Evolutionary conservation across 176 grass and related monocot genomes (phyloP), one percentile per base, ranked within the genome.

Genomic region (Avena sativa): DNA sequence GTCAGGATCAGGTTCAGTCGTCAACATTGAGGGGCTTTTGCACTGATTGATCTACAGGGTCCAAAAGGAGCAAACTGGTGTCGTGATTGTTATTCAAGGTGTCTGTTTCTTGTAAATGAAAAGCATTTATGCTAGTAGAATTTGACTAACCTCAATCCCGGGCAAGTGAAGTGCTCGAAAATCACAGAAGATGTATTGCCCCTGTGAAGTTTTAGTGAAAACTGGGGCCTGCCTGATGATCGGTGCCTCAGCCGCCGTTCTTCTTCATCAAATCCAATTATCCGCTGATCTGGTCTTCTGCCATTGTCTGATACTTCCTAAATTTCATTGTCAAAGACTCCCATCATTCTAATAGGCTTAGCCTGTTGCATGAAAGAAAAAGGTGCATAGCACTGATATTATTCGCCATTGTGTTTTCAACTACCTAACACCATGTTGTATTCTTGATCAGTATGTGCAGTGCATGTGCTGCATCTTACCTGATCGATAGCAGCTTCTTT

Each of bases 191-290:
- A 96, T 94, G 65, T 99, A 99, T 79, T 79, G 69, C 28, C 97
- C 94, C 46, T 93, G 84, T 5, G 92, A 94, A 99, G 91, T 89
- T 94, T 93, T 36, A 99, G 75, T 71, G 90, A 90, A 89, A 85
- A 2, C 28, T 89, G 89, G 38, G 89, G 79, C 59, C 60, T 89
- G 58, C 82, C 83, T 79, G 83, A 79, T 57, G 89, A 87, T 44
- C 85, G 74, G 79, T 87, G 94, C 86, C 79, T 91, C 74, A 99
- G 66, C 46, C 97, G 49, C 12, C 83, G 68, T 87, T 99, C 97
- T 92, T 99, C 97, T 79, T 96, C 97, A 64, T 91, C 92, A 90
- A 99, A 99, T 75, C 97, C 94, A 96, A 91, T 87, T 90, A 99
- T 94, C 9, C 92, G 89, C 59, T 82, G 51, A 85, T 96, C 89